Evolutionary conservation across 805 yeast species (phyloP).

Genomic region (Candida chauliodis): DNA sequence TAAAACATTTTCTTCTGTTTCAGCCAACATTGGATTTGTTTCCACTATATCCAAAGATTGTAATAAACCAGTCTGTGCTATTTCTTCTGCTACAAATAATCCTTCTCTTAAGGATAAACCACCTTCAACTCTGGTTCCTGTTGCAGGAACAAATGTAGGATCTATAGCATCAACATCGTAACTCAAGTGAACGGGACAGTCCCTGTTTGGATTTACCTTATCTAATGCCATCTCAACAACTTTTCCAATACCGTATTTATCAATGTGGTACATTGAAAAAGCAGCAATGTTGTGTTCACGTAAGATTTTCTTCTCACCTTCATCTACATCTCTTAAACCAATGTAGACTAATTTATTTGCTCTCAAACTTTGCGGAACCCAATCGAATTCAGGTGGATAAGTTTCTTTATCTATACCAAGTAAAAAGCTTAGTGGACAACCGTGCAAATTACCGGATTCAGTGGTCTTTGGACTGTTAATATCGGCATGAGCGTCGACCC

Average conservation of each 20-base stretch:
- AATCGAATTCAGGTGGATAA: constrained; percentile 70
- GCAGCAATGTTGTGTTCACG: constrained; percentile 73
- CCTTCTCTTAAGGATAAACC: constrained; percentile 95
- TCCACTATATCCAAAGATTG: constrained; percentile 90
- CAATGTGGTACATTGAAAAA: constrained; percentile 93
- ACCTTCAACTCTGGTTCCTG: constrained; percentile 97
- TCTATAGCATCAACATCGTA: constrained; percentile 97
- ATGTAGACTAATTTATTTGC: constrained; percentile 80
- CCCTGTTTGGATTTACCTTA: constrained; percentile 64
- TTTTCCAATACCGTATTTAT: constrained; percentile 85
- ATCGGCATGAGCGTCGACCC: constrained; percentile 99
- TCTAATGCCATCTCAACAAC: constrained; percentile 91
- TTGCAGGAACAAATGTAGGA: constrained; percentile 91
- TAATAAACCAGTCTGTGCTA: constrained; percentile 85
- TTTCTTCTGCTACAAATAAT: constrained; percentile 83
- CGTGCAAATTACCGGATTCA: constrained; percentile 88
- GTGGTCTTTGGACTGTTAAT: constrained; percentile 85
- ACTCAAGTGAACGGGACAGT: constrained; percentile 77
- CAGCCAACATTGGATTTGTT: constrained; percentile 85
- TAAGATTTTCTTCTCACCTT: constrained; percentile 74
- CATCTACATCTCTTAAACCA: constrained; percentile 91
- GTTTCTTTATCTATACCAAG: constrained; percentile 71
- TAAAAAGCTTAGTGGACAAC: constrained; percentile 91
- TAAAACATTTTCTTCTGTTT: constrained; percentile 65
- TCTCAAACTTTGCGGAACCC: constrained; percentile 73